Conservation (phyloP, 2,329 filamentous ascomycete genomes). For the Westerdykella aurantiaca region DNA sequence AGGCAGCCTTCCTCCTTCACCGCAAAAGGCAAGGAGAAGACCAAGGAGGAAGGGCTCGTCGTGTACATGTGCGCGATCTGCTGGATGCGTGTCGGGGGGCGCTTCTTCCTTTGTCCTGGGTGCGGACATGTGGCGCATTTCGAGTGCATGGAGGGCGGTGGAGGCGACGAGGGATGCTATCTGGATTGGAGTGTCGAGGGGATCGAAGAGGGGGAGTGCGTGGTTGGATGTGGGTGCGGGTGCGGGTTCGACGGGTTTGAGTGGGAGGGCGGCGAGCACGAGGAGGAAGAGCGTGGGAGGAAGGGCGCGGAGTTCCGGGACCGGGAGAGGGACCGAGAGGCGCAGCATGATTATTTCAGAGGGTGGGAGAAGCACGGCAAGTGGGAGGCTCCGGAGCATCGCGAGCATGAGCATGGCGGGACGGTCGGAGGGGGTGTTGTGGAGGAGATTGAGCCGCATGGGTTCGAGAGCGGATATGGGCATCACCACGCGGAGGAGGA, state of each 20-base stretch:
- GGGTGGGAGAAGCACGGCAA: neutral
- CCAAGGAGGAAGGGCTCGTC: neutral
- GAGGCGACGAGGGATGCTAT: slow-evolving; percentile 4
- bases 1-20: neutral
- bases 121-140: slow-evolving; percentile 36
- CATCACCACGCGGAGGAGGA: neutral
- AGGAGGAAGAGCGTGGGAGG: slow-evolving; percentile 26
- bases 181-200: slow-evolving; percentile 2
- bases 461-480: neutral
- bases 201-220: slow-evolving; percentile 25
- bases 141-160: slow-evolving; percentile 27
- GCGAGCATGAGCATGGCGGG: too few species aligned
- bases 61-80: slow-evolving; percentile 33
- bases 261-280: slow-evolving; percentile 19
- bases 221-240: slow-evolving; percentile 26
- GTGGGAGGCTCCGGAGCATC: too few species aligned
- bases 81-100: slow-evolving; percentile 33
- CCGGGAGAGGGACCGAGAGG: too few species aligned
- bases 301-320: slow-evolving; percentile 6
- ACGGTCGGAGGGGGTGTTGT: too few species aligned
- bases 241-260: slow-evolving; percentile 25
- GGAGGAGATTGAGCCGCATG: too few species aligned
- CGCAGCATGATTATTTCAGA: neutral
- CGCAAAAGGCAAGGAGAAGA: neutral
- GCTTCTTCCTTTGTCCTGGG: slow-evolving; percentile 32